Base-by-base conservation (phyloP, 257 asterid genomes). In the Misopates orontium region DNA sequence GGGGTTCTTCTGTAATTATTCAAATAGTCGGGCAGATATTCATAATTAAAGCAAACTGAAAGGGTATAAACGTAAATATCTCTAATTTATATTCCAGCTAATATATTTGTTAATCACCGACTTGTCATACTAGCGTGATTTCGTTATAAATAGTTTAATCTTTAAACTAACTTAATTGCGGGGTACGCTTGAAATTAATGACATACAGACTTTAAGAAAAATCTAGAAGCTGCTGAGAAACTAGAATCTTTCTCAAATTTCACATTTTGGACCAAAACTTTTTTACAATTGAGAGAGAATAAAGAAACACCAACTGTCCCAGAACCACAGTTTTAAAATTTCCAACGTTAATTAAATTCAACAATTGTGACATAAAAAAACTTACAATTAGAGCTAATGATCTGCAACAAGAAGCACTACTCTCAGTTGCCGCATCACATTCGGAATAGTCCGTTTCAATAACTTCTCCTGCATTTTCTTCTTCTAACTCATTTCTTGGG, bases 311-410 rank as follows among this genome's bases (percentile, higher is more conserved):
- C 75, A 71, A 64, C 72, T 66, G 73, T 41, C 42, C 69, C 60
- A 47, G 40, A 20, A 53, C 24, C 40, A 31, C 54, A 66, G 42
- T 39, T 73, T 48, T 21, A 21, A 21, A 17, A 1, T 15, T 4
- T 14, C n/a, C 21, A 71, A 47, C 55, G 21, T 52, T 31, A 11
- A 55, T 31, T 48, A 21, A 11, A 55, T 31, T 48, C 21, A 60
- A 50, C 39, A 39, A 67, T 71, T 62, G 31, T 18, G 0, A 14
- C n/a, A 40, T 36, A 36, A 3, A 12, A 13, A 28, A 5, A 73
- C 97, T 83, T 80, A 93, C 97, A 7, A 84, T 66, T 36, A 85
- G 82, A 77, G 91, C 97, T 55, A 84, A 69, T 28, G 75, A 75
- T 87, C 81, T 86, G 80, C 96, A 92, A 66, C 82, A 86, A 47